Evolutionary conservation across 225 moss, liverwort and hornwort species (phyloP).

Genomic region (Bryum argenteum): DNA sequence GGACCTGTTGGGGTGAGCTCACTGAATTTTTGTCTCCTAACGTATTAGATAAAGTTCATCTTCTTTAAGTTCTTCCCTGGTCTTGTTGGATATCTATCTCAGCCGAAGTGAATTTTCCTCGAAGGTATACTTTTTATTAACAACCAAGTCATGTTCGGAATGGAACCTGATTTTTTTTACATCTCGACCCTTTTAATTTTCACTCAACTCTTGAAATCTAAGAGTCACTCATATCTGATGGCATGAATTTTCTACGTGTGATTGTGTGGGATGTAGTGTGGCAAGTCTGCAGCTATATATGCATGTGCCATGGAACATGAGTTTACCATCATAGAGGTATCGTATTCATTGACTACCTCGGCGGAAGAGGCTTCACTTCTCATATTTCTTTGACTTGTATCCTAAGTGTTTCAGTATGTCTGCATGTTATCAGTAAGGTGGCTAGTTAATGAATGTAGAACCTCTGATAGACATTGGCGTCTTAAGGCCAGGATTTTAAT

Average conservation of each 20-base stretch:
- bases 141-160: constrained; percentile 4
- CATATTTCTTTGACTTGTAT: neutral
- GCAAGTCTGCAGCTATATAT: constrained; percentile 93
- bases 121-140: neutral
- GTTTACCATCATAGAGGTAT: constrained; percentile 82
- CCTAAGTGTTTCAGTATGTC: neutral
- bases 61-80: neutral
- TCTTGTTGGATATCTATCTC: neutral
- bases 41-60: neutral
- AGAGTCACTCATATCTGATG: constrained; percentile 21
- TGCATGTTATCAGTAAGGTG: neutral
- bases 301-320: constrained; percentile 83
- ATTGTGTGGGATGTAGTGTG: constrained; percentile 62
- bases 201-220: neutral
- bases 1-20: constrained; percentile 80
- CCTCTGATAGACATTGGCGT: constrained; percentile 1
- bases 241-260: constrained; percentile 1
- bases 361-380: neutral
- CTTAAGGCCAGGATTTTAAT: constrained; percentile 1
- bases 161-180: constrained; percentile 2
- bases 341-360: constrained; percentile 6
- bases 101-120: constrained; percentile 3
- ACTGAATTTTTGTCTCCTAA: neutral
- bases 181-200: neutral
- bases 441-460: neutral